Base-by-base conservation (phyloP, 139 green algal genomes). In the Gonium pectorale region DNA sequence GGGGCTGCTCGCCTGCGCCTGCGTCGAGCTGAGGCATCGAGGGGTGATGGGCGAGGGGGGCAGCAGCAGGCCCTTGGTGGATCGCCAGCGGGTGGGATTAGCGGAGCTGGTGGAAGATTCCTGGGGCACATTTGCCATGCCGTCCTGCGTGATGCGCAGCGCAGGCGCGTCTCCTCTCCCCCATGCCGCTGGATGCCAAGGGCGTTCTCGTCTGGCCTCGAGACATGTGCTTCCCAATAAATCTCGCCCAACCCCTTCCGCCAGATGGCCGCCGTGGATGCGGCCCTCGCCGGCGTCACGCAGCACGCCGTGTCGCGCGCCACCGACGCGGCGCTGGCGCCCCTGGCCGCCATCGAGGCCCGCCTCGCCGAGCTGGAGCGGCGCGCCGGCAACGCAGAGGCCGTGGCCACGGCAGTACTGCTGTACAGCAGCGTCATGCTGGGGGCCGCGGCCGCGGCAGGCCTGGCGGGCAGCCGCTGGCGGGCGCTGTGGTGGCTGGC, bases 401-500 rank as follows among this genome's bases (percentile, higher is more conserved):
- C 49, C 26, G 35, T 75, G 35, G 31, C 35, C 64, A 56, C 79
- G 0, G 79, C 66, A 2, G 35, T 77, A 9, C 79, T 85, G 35
- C 15, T 85, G 64, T 85, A 85, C 64, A 60, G 64, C 33, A 56
- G 46, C 26, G 64, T 37, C 15, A 64, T 77, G 49, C 46, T 85
- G 54, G 63, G 44, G 13, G 35, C 54, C 1, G 79, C 79, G 9
- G 79, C 66, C n/a, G 29, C 56, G 26, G 64, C 35, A 5, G 64
- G 7, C 41, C 35, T 85, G 44, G 13, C 33, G 11, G 79, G 64
- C 35, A 37, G 64, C 1, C 46, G 49, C 1, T 67, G 64, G 33
- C 49, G 79, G 3, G 33, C 37, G 11, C 3, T 77, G n/a, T n/a
- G 79, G 33, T 67, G 64, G 46, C 21, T 67, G 37, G 29, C 56